A percentile compares a stretch with the other conserved stretches of the same genome.
Evolutionary conservation across 495 filamentous ascomycete genomes (phyloP).

Genomic region (Tricharina praecox): DNA sequence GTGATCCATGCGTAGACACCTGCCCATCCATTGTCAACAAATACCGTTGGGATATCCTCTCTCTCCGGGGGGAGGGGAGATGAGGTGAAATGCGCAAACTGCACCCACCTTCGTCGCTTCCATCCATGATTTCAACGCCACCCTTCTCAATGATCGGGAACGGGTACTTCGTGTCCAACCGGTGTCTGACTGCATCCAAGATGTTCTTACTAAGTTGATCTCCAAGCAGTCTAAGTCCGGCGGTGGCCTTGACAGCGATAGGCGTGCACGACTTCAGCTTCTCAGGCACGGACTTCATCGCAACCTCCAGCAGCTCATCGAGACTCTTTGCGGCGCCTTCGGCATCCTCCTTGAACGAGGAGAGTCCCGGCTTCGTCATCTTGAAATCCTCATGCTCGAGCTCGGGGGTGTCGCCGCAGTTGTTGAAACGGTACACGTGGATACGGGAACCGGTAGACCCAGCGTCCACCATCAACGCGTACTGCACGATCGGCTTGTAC

Average conservation of each 20-base stretch:
- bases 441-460: slow-evolving; percentile 95
- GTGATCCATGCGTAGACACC: slow-evolving; percentile 99
- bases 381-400: slow-evolving; percentile 82
- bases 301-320: slow-evolving; percentile 71
- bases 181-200: slow-evolving; percentile 62
- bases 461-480: slow-evolving; percentile 96
- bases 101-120: slow-evolving; percentile 51
- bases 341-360: slow-evolving; percentile 67
- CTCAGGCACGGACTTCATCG: slow-evolving; percentile 66
- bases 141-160: slow-evolving; percentile 80
- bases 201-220: slow-evolving; percentile 68
- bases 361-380: slow-evolving; percentile 71
- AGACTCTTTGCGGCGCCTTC: slow-evolving; percentile 77
- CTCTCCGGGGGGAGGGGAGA: neutral
- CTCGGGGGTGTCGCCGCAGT: slow-evolving; percentile 90
- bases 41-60: no score
- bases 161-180: slow-evolving; percentile 77
- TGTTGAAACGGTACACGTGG: slow-evolving; percentile 97
- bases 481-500: slow-evolving; percentile 85
- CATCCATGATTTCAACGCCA: slow-evolving; percentile 91
- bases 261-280: slow-evolving; percentile 76
- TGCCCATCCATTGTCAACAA: neutral
- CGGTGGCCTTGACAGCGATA: slow-evolving; percentile 90
- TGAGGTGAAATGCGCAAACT: neutral
- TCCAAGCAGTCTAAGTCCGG: slow-evolving; percentile 72